A percentile compares a stretch with the other conserved stretches of the same genome.
These are phyloP conservation scores for Thielaviopsis punctulata DNA, from an alignment of 2,329 filamentous ascomycete genomes.

Conservation along the genomic window DNA sequence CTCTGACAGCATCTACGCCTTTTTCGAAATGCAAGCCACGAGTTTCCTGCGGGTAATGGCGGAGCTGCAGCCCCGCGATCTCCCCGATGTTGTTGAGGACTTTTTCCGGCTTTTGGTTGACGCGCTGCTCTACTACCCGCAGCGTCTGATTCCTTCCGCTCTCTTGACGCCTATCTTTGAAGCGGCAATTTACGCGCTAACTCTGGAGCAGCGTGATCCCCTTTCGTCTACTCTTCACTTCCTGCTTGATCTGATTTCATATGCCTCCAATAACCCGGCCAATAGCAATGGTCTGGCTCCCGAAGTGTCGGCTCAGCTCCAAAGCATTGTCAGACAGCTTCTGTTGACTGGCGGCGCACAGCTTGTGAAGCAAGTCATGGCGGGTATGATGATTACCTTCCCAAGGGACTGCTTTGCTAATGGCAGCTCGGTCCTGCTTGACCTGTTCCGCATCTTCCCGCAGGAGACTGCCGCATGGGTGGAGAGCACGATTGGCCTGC, in stretches of 20 bases:
- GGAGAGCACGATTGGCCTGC: conserved; percentile 61
- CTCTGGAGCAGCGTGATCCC: conserved; percentile 79
- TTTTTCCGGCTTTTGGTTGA: conserved; percentile 91
- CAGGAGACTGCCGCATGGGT: conserved; percentile 68
- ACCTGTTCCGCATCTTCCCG: conserved; percentile 75
- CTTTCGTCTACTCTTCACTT: conserved; percentile 86
- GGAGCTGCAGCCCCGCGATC: conserved; percentile 55
- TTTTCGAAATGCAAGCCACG: conserved; percentile 86
- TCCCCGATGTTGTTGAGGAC: conserved; percentile 79
- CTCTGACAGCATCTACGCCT: conserved; percentile 74
- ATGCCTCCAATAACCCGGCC: conserved; percentile 60
- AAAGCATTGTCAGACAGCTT: conserved; percentile 54
- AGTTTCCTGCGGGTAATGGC: conserved; percentile 81
- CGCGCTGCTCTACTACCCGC: conserved; percentile 81
- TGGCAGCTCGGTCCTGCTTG: conserved; percentile 78
- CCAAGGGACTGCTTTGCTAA: conserved; percentile 91
- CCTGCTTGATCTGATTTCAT: conserved; percentile 76
- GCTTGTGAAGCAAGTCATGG: conserved; percentile 76
- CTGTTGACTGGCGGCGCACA: conserved; percentile 53
- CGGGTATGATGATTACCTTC: conserved; percentile 99
- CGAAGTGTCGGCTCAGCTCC: conserved; percentile 50
- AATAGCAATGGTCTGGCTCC: conserved; percentile 39
- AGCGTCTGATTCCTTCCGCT: conserved; percentile 61
- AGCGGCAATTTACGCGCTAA: conserved; percentile 71
- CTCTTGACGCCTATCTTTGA: conserved; percentile 72